phyloP scores from a whole-genome alignment of 306 rosid genomes.

The Luffa acutangula region DNA sequence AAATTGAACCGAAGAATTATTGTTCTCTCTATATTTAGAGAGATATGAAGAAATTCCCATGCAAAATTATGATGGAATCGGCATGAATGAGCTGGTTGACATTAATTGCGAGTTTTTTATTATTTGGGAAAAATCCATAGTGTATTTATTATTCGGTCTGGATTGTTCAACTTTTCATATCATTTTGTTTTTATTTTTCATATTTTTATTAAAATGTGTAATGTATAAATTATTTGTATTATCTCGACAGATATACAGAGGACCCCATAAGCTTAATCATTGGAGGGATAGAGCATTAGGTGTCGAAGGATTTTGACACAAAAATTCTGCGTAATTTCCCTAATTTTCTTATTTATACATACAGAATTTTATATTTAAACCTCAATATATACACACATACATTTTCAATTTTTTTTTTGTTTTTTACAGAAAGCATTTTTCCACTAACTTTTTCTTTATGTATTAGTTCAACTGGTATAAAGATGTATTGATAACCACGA shows the following conservation, averaged over 20 bases:
- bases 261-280: background rate
- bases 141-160: background rate
- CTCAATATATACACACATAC: too few species aligned
- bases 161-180: background rate
- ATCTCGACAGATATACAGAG: constrained; percentile 1
- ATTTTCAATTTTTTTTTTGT: too few species aligned
- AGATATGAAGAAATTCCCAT: background rate
- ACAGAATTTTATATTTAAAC: too few species aligned
- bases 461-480: too few species aligned
- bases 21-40: background rate
- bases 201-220: background rate
- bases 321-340: background rate
- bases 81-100: constrained; percentile 6
- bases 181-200: background rate
- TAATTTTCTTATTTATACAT: too few species aligned
- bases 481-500: too few species aligned
- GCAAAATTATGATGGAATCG: background rate
- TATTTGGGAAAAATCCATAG: background rate
- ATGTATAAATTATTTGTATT: background rate
- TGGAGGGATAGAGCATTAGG: background rate
- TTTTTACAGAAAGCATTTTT: too few species aligned
- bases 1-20: background rate
- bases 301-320: background rate
- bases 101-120: background rate
- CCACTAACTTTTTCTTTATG: too few species aligned